A percentile compares a stretch with the other conserved stretches of the same genome.
phyloP scores from a whole-genome alignment of 108 stramenopile genomes.

The Cyclotella cryptica region DNA sequence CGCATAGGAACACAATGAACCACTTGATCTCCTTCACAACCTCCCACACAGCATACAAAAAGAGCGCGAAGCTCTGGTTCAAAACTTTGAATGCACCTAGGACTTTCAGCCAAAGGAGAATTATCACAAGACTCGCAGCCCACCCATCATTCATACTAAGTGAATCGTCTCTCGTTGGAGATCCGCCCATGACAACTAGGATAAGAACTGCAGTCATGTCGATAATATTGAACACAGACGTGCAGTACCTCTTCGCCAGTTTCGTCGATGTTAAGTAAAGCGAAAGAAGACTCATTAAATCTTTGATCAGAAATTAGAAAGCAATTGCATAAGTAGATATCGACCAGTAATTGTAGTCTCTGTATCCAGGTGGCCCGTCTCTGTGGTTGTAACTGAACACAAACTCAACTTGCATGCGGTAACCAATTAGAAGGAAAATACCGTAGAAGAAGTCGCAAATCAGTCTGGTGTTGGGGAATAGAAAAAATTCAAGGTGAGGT shows the following conservation, averaged over 20 bases:
- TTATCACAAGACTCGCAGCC: slow-evolving; percentile 30
- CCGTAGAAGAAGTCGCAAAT: slow-evolving; percentile 48
- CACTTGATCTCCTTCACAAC: slow-evolving; percentile 47
- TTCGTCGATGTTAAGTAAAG: slow-evolving; percentile 47
- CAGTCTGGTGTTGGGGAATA: slow-evolving; percentile 1
- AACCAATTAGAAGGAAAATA: slow-evolving; percentile 46
- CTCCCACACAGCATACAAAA: slow-evolving; percentile 49
- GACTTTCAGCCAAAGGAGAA: slow-evolving; percentile 51
- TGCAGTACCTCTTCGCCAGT: slow-evolving; percentile 46
- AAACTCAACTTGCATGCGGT: slow-evolving; percentile 49
- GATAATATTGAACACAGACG: slow-evolving; percentile 45
- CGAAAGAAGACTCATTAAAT: slow-evolving; percentile 43
- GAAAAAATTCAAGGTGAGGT: not conserved
- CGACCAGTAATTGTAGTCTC: slow-evolving; percentile 28
- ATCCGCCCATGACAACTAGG: slow-evolving; percentile 13
- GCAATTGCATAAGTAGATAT: slow-evolving; percentile 35
- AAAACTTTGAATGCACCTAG: slow-evolving; percentile 54
- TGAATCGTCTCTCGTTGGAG: slow-evolving; percentile 9
- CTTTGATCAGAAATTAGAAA: slow-evolving; percentile 48
- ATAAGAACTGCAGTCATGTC: slow-evolving; percentile 43
- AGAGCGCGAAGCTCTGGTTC: slow-evolving; percentile 42
- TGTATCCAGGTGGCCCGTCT: slow-evolving; percentile 36
- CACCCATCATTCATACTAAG: slow-evolving; percentile 33
- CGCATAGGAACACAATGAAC: slow-evolving; percentile 47
- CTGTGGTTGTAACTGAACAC: slow-evolving; percentile 26